Percentiles rank a stretch among this genome's conserved stretches.
Conservation (phyloP, 345 rosid genomes). For the Firmiana major region DNA sequence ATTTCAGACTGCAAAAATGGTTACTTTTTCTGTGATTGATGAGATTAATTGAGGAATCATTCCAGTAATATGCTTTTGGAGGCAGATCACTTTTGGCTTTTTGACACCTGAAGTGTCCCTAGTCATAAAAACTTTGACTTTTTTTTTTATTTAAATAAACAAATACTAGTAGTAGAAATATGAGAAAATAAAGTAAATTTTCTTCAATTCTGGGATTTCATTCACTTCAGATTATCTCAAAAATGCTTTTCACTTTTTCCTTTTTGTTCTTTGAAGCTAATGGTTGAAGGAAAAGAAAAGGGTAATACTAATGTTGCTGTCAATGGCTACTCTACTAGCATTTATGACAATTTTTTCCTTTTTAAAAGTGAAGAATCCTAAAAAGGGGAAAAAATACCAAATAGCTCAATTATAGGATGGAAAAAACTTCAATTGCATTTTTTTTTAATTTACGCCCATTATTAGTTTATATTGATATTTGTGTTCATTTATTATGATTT, state of each 20-base stretch:
- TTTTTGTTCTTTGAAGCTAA: not conserved
- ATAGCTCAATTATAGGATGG: not conserved
- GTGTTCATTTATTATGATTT: not conserved
- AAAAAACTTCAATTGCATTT: not conserved
- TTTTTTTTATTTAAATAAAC: not conserved
- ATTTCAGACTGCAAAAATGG: no score
- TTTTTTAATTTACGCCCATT: no score
- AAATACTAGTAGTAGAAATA: no score
- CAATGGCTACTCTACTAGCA: not conserved
- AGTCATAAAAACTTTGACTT: not conserved
- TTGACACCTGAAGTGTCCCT: not conserved
- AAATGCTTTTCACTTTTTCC: not conserved
- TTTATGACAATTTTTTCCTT: not conserved
- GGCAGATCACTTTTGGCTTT: not conserved
- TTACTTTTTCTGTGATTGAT: not conserved
- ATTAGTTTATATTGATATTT: not conserved
- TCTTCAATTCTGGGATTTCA: not conserved
- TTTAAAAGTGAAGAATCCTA: no score
- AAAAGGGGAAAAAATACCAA: no score
- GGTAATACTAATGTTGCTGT: no score
- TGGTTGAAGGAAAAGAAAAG: no score
- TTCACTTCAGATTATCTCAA: not conserved
- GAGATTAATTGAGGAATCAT: not conserved
- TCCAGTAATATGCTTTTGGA: not conserved
- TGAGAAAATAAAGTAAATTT: not conserved